Conservation (phyloP, 768 basidiomycete species). For the Rhizopogon salebrosus region DNA sequence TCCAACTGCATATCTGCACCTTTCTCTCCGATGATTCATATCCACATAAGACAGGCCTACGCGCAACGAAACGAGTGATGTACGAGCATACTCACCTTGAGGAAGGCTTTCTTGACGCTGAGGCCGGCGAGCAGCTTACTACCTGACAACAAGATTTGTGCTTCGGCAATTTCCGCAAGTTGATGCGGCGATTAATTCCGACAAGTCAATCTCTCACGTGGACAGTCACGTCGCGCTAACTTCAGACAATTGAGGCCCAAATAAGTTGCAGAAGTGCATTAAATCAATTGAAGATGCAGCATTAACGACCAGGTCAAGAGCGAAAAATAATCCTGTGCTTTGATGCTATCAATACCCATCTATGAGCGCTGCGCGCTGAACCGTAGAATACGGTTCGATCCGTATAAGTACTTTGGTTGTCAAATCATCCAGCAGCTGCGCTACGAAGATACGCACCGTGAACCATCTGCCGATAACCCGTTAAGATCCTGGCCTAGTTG, state of each 20-base stretch:
- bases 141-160: background rate
- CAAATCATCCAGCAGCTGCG: no score
- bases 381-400: no score
- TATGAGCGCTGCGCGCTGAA: no score
- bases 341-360: no score
- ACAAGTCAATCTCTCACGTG: conserved; percentile 5
- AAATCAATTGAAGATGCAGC: no score
- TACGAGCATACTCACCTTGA: conserved; percentile 25
- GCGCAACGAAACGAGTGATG: background rate
- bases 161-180: conserved; percentile 20
- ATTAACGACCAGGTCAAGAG: no score
- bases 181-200: conserved; percentile 25
- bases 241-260: no score
- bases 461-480: background rate
- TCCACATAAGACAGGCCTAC: background rate
- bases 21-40: background rate
- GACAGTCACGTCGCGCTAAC: background rate
- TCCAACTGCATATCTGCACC: background rate
- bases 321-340: no score
- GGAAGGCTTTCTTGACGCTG: conserved; percentile 26
- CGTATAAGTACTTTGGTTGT: no score
- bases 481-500: background rate
- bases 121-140: conserved; percentile 13
- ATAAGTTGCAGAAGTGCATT: no score
- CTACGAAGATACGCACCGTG: no score